Base-by-base conservation (phyloP, 192 early-diverging fungal genomes). In the Chytriomyces sp. region DNA sequence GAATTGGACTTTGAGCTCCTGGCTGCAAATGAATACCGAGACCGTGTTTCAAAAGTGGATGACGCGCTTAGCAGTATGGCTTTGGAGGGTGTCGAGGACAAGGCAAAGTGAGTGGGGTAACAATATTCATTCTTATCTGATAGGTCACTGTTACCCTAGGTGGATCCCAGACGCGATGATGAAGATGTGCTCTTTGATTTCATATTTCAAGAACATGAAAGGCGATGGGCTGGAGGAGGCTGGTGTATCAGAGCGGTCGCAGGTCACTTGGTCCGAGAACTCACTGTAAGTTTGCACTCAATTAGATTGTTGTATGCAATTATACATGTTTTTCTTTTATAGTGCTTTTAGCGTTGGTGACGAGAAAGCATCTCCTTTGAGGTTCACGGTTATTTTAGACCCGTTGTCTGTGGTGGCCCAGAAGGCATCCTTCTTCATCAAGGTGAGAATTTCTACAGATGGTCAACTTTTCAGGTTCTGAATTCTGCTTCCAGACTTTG, bases 341-440 rank as follows among this genome's bases (percentile, higher is more conserved):
- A 71, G 69, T 26, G 28, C 22, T 39, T 30, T 73, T 17, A 66
- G 37, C 36, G 22, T 58, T 4, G 73, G 65, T 5, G 31, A 65
- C 33, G 14, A 25, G 5, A 26, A 19, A 1, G 30, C 12, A 14
- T 22, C 62, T 34, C 60, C 65, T 7, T 33, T 75, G 10, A 37
- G 67, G 33, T 77, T 81, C 56, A 34, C 57, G 37, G 89, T 85
- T 0, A 74, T 92, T 4, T 69, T 99, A 4, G 91, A 96, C 71
- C 96, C 96, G 4, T 41, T 91, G 7, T 92, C 87, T 70, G 87
- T 93, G 44, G 58, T 69, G 3, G 92, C 93, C 4, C 96, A 99
- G 74, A 91, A 90, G 69, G 87, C 88, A 84, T 74, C 90, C 0
- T 77, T 89, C 1, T 73, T 98, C 2, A 74, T 98, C n/a, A 67